These are phyloP conservation scores for Priceomyces carsonii DNA, from an alignment of 805 yeast genomes.

Conservation along the genomic window DNA sequence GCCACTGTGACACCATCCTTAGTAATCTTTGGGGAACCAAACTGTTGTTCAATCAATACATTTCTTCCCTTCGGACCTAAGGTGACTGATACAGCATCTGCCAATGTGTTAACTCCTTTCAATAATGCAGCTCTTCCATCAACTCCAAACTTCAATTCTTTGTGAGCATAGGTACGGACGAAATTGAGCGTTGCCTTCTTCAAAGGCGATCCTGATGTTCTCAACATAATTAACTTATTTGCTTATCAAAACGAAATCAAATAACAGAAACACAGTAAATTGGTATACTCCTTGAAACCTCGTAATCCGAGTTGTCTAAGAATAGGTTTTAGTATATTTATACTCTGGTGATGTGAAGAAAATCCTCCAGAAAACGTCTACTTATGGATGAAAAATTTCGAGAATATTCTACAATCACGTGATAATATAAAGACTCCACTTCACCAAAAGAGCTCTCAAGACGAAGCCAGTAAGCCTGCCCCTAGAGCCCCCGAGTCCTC, in stretches of 20 bases:
- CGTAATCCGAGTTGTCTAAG: background rate
- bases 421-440: too few species aligned
- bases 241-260: background rate
- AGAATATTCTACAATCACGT: conserved; percentile 2
- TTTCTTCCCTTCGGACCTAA: conserved; percentile 98
- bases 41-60: conserved; percentile 93
- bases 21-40: conserved; percentile 97
- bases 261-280: background rate
- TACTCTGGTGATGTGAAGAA: too few species aligned
- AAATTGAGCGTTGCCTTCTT: conserved; percentile 40
- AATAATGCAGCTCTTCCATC: conserved; percentile 95
- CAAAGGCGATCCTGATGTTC: conserved; percentile 47
- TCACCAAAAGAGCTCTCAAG: too few species aligned
- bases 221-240: conserved; percentile 38
- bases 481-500: too few species aligned
- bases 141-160: conserved; percentile 94
- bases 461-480: too few species aligned
- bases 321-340: too few species aligned
- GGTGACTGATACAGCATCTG: conserved; percentile 95
- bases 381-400: conserved; percentile 1
- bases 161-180: conserved; percentile 65
- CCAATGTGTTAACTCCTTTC: conserved; percentile 91
- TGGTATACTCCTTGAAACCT: background rate
- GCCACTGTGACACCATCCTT: conserved; percentile 99
- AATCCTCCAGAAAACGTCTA: too few species aligned